Evolutionary conservation across 2,329 filamentous ascomycete species (phyloP).

Genomic region (Pyrenophora graminea): DNA sequence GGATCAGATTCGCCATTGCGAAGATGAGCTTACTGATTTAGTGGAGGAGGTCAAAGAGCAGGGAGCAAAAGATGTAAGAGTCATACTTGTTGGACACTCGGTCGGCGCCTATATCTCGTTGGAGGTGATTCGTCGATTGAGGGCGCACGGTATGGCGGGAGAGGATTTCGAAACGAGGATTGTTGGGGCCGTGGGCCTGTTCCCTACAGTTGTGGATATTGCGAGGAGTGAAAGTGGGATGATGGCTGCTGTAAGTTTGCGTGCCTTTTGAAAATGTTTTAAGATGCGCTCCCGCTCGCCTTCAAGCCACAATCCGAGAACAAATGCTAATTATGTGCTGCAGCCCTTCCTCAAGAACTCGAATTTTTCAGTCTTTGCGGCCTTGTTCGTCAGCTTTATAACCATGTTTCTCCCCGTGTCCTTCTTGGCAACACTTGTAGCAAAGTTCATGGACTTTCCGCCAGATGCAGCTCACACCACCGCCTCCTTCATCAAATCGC

Average conservation of each 20-base stretch:
- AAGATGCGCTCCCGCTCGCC: not conserved
- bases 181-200: constrained; percentile 47
- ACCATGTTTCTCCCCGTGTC: constrained; percentile 48
- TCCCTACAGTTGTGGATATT: constrained; percentile 55
- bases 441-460: constrained; percentile 49
- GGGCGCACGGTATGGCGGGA: constrained; percentile 29
- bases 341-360: constrained; percentile 34
- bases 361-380: constrained; percentile 31
- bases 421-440: constrained; percentile 50
- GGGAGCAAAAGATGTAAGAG: constrained; percentile 34
- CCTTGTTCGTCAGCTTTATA: constrained; percentile 49
- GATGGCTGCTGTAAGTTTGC: constrained; percentile 44
- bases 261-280: not conserved
- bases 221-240: constrained; percentile 50
- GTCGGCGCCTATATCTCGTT: constrained; percentile 54
- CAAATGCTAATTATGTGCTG: too few relatives aligned
- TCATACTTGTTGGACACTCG: constrained; percentile 52
- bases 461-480: constrained; percentile 54
- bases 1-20: constrained; percentile 57
- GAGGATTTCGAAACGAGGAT: constrained; percentile 31
- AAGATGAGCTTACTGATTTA: constrained; percentile 49
- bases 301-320: too few relatives aligned
- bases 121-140: constrained; percentile 45
- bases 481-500: constrained; percentile 55
- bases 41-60: constrained; percentile 35